Evolutionary conservation across 306 rosid genomes (phyloP).

Genomic region (Cicer cuneatum): DNA sequence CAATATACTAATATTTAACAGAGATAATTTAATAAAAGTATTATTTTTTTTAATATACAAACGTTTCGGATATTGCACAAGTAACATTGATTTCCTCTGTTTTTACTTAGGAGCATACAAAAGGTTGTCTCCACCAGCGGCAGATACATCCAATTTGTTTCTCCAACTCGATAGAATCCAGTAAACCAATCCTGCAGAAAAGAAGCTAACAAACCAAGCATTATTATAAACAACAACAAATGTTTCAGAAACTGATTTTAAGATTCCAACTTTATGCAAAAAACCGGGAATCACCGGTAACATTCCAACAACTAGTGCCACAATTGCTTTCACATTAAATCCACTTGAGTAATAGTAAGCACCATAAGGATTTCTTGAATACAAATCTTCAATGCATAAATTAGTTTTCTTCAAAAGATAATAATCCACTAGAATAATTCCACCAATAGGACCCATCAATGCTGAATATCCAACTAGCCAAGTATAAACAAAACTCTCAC

Average conservation of each 20-base stretch:
- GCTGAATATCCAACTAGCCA: slow-evolving; percentile 97
- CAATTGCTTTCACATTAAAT: slow-evolving; percentile 70
- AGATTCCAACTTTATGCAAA: slow-evolving; percentile 67
- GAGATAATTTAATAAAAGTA: no score
- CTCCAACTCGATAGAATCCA: slow-evolving; percentile 60
- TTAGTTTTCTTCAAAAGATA: slow-evolving; percentile 56
- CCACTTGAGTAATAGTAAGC: slow-evolving; percentile 69
- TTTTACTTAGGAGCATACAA: slow-evolving; percentile 42
- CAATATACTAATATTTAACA: no score
- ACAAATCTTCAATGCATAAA: slow-evolving; percentile 61
- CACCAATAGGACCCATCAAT: slow-evolving; percentile 80
- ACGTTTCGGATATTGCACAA: neutral
- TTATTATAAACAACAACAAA: slow-evolving; percentile 70
- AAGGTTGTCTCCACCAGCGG: slow-evolving; percentile 39
- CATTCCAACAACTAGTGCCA: slow-evolving; percentile 71
- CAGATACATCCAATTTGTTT: slow-evolving; percentile 40
- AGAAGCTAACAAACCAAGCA: slow-evolving; percentile 90
- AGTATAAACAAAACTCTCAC: slow-evolving; percentile 90
- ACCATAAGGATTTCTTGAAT: slow-evolving; percentile 65
- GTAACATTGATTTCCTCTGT: neutral
- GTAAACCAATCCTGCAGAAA: slow-evolving; percentile 69
- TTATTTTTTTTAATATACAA: neutral
- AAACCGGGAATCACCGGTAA: slow-evolving; percentile 85
- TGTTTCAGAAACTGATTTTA: slow-evolving; percentile 48
- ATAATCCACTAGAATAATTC: slow-evolving; percentile 73